These are phyloP conservation scores for Periconia digitata DNA, from an alignment of 2,329 filamentous ascomycete species.

Conservation along the genomic window DNA sequence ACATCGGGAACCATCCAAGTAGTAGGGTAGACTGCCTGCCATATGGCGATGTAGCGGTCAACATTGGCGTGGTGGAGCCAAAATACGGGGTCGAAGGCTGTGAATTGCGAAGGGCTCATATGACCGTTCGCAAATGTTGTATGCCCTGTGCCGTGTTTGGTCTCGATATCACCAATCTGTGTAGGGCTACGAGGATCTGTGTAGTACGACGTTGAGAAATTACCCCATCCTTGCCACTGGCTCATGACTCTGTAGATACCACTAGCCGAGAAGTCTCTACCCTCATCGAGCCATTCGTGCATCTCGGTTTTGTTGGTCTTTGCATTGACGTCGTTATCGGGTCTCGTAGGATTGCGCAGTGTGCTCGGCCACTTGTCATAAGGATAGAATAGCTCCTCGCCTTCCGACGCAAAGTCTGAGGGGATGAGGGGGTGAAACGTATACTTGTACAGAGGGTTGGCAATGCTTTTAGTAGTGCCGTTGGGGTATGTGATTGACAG, in stretches of 20 bases:
- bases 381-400: conserved; percentile 42
- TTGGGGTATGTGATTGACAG: conserved; percentile 42
- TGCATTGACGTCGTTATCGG: neutral
- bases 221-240: conserved; percentile 8
- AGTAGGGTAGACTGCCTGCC: conserved; percentile 59
- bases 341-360: neutral
- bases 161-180: conserved; percentile 10
- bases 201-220: conserved; percentile 8
- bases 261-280: neutral
- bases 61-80: conserved; percentile 56
- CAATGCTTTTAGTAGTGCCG: conserved; percentile 27
- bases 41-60: conserved; percentile 63
- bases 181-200: neutral
- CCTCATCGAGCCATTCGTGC: neutral
- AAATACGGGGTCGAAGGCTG: conserved; percentile 60
- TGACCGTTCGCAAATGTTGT: conserved; percentile 56
- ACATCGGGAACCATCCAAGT: conserved; percentile 36
- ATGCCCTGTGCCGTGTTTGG: conserved; percentile 18
- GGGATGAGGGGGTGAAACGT: conserved; percentile 49
- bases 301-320: neutral
- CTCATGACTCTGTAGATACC: neutral
- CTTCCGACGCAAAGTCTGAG: conserved; percentile 50
- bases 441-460: conserved; percentile 44
- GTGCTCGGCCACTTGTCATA: neutral
- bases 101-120: conserved; percentile 68